Base-by-base conservation (phyloP, 2,329 filamentous ascomycete genomes). In the Arthrobotrys pseudoclavata region DNA sequence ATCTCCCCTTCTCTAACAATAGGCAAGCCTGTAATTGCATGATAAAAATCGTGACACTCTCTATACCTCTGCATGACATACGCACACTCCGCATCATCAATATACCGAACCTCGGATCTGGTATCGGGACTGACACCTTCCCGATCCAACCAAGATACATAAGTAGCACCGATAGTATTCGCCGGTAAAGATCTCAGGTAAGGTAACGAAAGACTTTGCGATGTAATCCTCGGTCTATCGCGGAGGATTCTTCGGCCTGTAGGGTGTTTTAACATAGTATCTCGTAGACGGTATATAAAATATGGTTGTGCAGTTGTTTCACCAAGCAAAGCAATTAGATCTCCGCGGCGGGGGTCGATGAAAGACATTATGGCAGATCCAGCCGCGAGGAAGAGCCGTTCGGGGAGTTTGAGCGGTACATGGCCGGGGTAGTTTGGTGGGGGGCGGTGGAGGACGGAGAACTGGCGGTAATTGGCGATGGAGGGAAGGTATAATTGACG, bases 61-160 rank as follows among this genome's bases (percentile, higher is more conserved):
- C 96, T 90, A 84, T 99, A 99, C 67, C 96, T 90, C 86, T 98
- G 96, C 92, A 99, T 96, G 18, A 98, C 96, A 85, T 98, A 99
- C 40, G 96, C 96, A 83, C 94, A 97, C 85, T 99, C 96, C 81
- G 92, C 91, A 83, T 98, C 91, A 84, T 98, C 94, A 79, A 99
- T 94, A 85, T 97, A 98, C 64, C 92, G 89, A 47, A 99, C 96
- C 1, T 84, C 83, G 47, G 91, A 87, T 53, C 96, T 90, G 5
- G 95, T 97, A 84, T 99, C 96, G 0, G 96, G 96, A 7, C 92
- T 92, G 13, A 99, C 95, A 78, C 93, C 92, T 84, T 99, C 96
- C 53, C 92, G 89, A 84, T 97, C 94, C n/a, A 98, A 87, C 95
- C 96, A 99, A 66, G 87, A 87, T 7, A 91, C 92, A 84, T 98